Evolutionary conservation across 2,329 filamentous ascomycete genomes (phyloP).

Genomic region (Aspergillus viridinutans): DNA sequence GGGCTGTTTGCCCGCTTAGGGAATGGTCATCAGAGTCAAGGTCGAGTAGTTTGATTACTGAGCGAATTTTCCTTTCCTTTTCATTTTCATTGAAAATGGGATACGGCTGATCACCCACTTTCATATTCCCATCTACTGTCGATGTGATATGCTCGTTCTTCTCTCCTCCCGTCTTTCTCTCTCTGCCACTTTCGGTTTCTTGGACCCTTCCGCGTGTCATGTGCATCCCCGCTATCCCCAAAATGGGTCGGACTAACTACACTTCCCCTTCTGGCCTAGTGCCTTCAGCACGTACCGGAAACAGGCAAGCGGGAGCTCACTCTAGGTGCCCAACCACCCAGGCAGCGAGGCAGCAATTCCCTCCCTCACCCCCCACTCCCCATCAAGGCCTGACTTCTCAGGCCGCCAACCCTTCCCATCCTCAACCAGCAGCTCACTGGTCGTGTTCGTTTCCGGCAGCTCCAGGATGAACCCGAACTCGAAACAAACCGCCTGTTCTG

Average conservation of each 20-base stretch:
- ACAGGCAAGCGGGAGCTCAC: conserved; percentile 3
- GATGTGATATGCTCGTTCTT: not conserved
- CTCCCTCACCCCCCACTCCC: no score
- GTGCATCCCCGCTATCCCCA: conserved; percentile 5
- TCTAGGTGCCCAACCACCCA: not conserved
- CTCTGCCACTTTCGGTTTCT: not conserved
- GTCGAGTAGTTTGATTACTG: not conserved
- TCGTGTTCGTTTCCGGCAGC: conserved; percentile 8
- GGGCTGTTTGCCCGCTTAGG: not conserved
- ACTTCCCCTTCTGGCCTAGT: conserved; percentile 4
- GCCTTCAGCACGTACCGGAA: conserved; percentile 4
- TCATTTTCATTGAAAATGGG: not conserved
- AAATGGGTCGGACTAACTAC: conserved; percentile 3
- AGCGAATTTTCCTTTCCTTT: not conserved
- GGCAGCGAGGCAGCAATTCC: conserved; percentile 4
- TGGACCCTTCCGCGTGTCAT: not conserved
- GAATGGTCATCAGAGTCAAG: not conserved
- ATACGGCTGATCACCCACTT: not conserved
- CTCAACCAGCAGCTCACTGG: not conserved
- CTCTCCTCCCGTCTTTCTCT: not conserved
- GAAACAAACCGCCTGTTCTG: conserved; percentile 7
- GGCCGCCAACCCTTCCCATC: not conserved
- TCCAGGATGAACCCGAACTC: conserved; percentile 1
- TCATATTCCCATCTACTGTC: not conserved
- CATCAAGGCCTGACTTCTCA: conserved; percentile 9